phyloP scores from a whole-genome alignment of 352 stramenopile species.

The Salisapilia sapeloensis region DNA sequence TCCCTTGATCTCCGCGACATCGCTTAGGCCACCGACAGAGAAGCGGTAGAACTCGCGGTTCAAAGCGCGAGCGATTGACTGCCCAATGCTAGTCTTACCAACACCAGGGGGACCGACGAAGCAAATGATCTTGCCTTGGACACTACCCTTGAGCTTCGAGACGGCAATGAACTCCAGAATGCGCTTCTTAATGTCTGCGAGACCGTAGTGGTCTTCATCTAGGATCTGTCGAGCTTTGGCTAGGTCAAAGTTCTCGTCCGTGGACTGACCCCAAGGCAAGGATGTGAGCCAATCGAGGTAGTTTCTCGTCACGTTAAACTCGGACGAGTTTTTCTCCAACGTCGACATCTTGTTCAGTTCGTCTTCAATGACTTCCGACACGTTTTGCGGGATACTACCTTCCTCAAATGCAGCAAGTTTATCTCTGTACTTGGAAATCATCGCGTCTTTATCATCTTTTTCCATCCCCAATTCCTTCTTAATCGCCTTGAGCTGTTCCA shows the following conservation, averaged over 20 bases:
- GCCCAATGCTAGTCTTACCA: constrained; percentile 91
- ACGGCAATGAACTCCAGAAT: constrained; percentile 99
- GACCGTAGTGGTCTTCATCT: constrained; percentile 96
- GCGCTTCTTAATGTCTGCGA: constrained; percentile 97
- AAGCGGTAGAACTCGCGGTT: constrained; percentile 98
- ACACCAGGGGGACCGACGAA: constrained; percentile 90
- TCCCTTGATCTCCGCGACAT: constrained; percentile 98
- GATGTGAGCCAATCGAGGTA: constrained; percentile 98
- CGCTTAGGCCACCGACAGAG: constrained; percentile 91
- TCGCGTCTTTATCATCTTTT: constrained; percentile 97
- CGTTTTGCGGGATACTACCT: constrained; percentile 46
- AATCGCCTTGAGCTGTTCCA: constrained; percentile 98
- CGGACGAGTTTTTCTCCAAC: constrained; percentile 96
- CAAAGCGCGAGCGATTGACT: constrained; percentile 92
- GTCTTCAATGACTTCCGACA: constrained; percentile 92
- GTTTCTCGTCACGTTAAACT: constrained; percentile 97
- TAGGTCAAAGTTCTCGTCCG: constrained; percentile 95
- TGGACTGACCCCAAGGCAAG: constrained; percentile 93
- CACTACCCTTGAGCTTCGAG: constrained; percentile 89
- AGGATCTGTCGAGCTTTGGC: constrained; percentile 83
- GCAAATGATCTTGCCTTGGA: constrained; percentile 97
- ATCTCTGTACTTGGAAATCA: constrained; percentile 94
- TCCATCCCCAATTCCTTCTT: constrained; percentile 99
- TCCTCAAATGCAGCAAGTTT: constrained; percentile 39
- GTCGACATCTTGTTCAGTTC: constrained; percentile 96